These are phyloP conservation scores for Kalaharituber pfeilii DNA, from an alignment of 2,329 filamentous ascomycete genomes.

Conservation along the genomic window DNA sequence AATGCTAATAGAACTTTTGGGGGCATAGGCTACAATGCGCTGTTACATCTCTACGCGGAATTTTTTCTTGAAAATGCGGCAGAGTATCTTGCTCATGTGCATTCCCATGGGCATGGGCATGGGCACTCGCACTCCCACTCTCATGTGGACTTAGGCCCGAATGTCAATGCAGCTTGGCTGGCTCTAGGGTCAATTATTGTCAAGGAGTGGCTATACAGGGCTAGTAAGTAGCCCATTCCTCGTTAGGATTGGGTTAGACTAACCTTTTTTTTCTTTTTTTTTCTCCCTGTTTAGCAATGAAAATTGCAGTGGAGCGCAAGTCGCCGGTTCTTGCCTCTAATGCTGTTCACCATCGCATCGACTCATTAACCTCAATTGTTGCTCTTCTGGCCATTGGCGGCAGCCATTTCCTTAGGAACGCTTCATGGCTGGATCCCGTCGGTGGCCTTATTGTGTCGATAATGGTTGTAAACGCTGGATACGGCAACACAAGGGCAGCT, in stretches of 20 bases:
- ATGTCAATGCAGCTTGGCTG: constrained; percentile 87
- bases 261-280: constrained; percentile 18
- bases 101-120: constrained; percentile 37
- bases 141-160: constrained; percentile 50
- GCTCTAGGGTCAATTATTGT: constrained; percentile 75
- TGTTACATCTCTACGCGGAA: constrained; percentile 44
- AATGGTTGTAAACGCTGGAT: constrained; percentile 82
- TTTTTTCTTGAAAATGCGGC: constrained; percentile 50
- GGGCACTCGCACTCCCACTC: constrained; percentile 47
- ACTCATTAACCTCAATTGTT: constrained; percentile 87
- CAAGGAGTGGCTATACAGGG: constrained; percentile 94
- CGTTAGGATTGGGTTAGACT: too few species aligned
- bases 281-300: constrained; percentile 41
- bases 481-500: constrained; percentile 64
- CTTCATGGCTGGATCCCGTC: constrained; percentile 84
- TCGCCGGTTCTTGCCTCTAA: constrained; percentile 93
- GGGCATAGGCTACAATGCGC: constrained; percentile 13
- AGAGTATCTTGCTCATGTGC: constrained; percentile 37
- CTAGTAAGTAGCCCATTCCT: constrained; percentile 51
- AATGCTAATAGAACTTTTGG: background rate
- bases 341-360: constrained; percentile 81
- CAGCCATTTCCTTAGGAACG: constrained; percentile 69
- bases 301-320: constrained; percentile 81
- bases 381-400: constrained; percentile 77
- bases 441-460: constrained; percentile 82